phyloP scores from a whole-genome alignment of 176 grass and related monocot species.

The Triticum aestivum region DNA sequence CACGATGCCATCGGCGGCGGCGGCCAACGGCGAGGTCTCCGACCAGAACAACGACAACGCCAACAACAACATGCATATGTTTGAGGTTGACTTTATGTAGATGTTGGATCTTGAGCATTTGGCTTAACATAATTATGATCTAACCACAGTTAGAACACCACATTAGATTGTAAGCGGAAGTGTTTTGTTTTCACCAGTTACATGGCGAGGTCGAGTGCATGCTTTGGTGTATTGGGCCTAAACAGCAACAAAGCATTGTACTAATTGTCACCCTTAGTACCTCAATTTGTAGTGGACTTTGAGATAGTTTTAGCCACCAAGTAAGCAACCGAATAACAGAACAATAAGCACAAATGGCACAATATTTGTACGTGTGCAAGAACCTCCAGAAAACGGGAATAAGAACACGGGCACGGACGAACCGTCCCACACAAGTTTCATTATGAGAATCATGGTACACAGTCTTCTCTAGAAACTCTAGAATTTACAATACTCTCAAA shows the following conservation, averaged over 20 bases:
- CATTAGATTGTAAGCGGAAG: background rate
- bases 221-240: background rate
- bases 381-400: background rate
- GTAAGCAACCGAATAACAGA: background rate
- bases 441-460: too few relatives aligned
- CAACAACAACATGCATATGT: slow-evolving; percentile 34
- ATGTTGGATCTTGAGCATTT: background rate
- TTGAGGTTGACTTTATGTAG: slow-evolving; percentile 58
- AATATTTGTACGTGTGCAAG: background rate
- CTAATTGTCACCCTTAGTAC: background rate
- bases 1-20: slow-evolving; percentile 21
- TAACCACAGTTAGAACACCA: background rate
- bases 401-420: background rate
- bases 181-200: background rate
- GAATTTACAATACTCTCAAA: too few relatives aligned
- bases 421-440: too few relatives aligned
- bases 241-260: background rate
- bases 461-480: too few relatives aligned
- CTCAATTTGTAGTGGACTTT: background rate
- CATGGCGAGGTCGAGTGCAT: background rate
- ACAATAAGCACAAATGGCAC: background rate
- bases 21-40: slow-evolving; percentile 30
- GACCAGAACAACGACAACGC: slow-evolving; percentile 29
- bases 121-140: background rate
- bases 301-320: background rate